Conservation (phyloP, 169 alveolate genomes). For the Plasmodium cynomolgi region DNA sequence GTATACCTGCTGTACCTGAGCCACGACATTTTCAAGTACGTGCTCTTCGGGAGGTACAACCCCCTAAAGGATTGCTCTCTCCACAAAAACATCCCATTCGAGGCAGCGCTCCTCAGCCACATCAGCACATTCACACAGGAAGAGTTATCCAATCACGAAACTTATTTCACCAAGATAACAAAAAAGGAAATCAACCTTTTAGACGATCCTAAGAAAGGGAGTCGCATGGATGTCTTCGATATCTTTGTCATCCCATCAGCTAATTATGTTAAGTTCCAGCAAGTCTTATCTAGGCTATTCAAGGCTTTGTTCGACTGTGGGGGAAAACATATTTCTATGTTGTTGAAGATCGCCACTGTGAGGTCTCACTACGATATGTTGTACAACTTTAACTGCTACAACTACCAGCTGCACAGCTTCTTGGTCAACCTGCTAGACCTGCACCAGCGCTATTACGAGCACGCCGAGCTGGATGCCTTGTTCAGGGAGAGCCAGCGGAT, state of each 20-base stretch:
- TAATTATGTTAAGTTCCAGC: conserved; percentile 45
- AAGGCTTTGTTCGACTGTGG: conserved; percentile 75
- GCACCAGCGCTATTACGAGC: conserved; percentile 24
- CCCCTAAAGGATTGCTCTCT: conserved; percentile 41
- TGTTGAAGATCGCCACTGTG: conserved; percentile 44
- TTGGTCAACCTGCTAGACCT: conserved; percentile 27
- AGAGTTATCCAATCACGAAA: conserved; percentile 19
- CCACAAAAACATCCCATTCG: conserved; percentile 24
- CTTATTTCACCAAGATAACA: conserved; percentile 31
- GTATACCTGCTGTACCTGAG: conserved; percentile 29
- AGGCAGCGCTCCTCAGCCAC: conserved; percentile 45
- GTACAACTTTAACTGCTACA: conserved; percentile 63
- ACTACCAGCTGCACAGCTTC: conserved; percentile 52
- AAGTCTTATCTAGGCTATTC: conserved; percentile 20
- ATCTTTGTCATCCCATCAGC: conserved; percentile 55
- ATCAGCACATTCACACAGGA: conserved; percentile 53
- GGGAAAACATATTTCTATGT: conserved; percentile 62
- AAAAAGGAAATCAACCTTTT: conserved; percentile 17
- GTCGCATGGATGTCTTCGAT: conserved; percentile 68
- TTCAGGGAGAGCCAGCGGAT: conserved; percentile 57
- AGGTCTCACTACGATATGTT: conserved; percentile 66
- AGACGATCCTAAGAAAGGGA: conserved; percentile 7
- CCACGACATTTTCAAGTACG: conserved; percentile 30
- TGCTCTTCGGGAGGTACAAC: conserved; percentile 54
- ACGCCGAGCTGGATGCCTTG: conserved; percentile 18